Conservation (phyloP, 2,329 filamentous ascomycete species). For the Exserohilum rostratum region DNA sequence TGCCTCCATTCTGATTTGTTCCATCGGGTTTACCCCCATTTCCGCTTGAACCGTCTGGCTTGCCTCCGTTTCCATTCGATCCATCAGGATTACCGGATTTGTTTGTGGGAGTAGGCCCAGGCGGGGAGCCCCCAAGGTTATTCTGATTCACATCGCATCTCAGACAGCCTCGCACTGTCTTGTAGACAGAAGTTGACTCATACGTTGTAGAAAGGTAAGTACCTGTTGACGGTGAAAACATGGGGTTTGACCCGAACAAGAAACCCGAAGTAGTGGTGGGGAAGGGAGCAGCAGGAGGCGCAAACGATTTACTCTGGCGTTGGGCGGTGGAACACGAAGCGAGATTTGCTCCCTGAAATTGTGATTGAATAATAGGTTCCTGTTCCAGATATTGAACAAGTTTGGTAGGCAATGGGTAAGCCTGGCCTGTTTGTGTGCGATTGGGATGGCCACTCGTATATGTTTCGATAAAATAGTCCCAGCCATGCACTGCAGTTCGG, state of each 20-base stretch:
- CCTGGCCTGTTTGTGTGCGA: neutral
- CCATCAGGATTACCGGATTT: neutral
- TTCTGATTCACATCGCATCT: constrained; percentile 17
- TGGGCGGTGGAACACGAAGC: constrained; percentile 32
- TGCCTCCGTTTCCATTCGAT: no score
- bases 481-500: constrained; percentile 25
- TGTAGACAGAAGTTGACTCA: constrained; percentile 32
- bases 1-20: no score
- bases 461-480: constrained; percentile 35
- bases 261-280: no score
- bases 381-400: constrained; percentile 32
- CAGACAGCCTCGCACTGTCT: constrained; percentile 36
- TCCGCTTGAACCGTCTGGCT: no score
- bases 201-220: constrained; percentile 38
- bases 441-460: constrained; percentile 13
- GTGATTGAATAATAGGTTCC: constrained; percentile 20
- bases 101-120: neutral
- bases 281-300: neutral
- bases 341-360: constrained; percentile 38
- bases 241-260: no score
- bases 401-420: constrained; percentile 28
- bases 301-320: neutral
- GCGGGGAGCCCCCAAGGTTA: neutral
- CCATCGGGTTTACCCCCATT: no score
- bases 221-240: constrained; percentile 17